These are phyloP conservation scores for Mucor piriformis DNA, from an alignment of 371 early-diverging fungal genomes.

Conservation along the genomic window DNA sequence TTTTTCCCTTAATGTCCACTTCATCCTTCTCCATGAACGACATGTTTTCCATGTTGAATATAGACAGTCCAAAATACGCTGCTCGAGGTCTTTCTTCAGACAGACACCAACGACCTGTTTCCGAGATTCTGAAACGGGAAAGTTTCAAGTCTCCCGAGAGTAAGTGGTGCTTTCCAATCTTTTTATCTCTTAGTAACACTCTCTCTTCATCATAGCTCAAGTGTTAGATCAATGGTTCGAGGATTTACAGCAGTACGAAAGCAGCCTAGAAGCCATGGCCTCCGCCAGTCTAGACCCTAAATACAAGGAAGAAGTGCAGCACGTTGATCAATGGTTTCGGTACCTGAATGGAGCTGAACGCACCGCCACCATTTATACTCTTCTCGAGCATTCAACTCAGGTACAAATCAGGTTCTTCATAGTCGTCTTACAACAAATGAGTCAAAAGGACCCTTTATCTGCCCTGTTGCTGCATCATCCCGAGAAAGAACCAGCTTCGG, in stretches of 20 bases:
- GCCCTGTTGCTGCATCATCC: constrained; percentile 59
- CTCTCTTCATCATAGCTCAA: constrained; percentile 49
- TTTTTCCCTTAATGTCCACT: no score
- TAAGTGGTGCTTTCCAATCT: no score
- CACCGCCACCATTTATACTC: constrained; percentile 87
- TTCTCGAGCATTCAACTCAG: constrained; percentile 86
- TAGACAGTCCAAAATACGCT: neutral
- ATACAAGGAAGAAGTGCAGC: constrained; percentile 80
- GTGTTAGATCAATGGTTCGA: constrained; percentile 91
- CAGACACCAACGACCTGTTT: constrained; percentile 36
- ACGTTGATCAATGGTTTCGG: constrained; percentile 94
- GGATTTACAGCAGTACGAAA: constrained; percentile 88
- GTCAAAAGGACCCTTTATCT: constrained; percentile 71
- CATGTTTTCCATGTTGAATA: neutral
- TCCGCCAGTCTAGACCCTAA: constrained; percentile 84
- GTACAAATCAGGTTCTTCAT: constrained; percentile 93
- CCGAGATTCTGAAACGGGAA: constrained; percentile 43
- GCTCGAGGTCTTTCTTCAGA: neutral
- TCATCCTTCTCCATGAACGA: neutral
- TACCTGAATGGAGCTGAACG: constrained; percentile 90
- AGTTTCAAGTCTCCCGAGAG: constrained; percentile 45
- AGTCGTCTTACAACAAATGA: constrained; percentile 89
- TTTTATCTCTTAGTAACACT: no score
- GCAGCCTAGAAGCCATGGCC: constrained; percentile 93
- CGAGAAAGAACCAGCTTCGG: no score